Conservation (phyloP, 805 yeast species). For the Blastobotrys robertii region DNA sequence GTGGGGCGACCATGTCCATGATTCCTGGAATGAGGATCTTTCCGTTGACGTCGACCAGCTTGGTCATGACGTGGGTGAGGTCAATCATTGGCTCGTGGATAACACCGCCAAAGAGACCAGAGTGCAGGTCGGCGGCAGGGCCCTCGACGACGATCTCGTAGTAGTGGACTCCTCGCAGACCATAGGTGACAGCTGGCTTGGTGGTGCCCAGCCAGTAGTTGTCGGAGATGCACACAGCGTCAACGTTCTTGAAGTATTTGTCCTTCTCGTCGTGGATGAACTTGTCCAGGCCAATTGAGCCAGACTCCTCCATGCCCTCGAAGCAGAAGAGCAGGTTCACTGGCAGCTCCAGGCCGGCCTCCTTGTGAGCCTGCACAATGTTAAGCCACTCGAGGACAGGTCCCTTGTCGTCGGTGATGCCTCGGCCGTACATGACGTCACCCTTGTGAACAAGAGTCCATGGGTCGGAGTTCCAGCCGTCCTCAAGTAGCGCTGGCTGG, state of each 20-base stretch:
- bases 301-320: conserved; percentile 99
- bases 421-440: conserved; percentile 77
- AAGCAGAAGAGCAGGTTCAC: conserved; percentile 88
- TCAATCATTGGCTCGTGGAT: conserved; percentile 97
- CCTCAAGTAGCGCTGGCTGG: conserved; percentile 87
- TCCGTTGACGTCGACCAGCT: conserved; percentile 74
- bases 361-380: conserved; percentile 80
- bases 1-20: conserved; percentile 88
- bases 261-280: conserved; percentile 73
- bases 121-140: conserved; percentile 94
- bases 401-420: conserved; percentile 96
- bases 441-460: conserved; percentile 63
- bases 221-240: conserved; percentile 92
- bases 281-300: conserved; percentile 82
- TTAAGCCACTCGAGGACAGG: conserved; percentile 98
- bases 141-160: conserved; percentile 77
- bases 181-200: conserved; percentile 95
- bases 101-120: conserved; percentile 96
- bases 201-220: conserved; percentile 98
- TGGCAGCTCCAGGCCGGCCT: conserved; percentile 78
- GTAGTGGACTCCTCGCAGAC: conserved; percentile 93
- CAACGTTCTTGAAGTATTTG: conserved; percentile 75
- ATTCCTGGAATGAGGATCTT: conserved; percentile 82
- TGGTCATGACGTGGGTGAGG: conserved; percentile 63
- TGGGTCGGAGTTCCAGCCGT: conserved; percentile 96